These are phyloP conservation scores for Fusarium guadeloupense DNA, from an alignment of 2,329 filamentous ascomycete genomes.

Conservation along the genomic window DNA sequence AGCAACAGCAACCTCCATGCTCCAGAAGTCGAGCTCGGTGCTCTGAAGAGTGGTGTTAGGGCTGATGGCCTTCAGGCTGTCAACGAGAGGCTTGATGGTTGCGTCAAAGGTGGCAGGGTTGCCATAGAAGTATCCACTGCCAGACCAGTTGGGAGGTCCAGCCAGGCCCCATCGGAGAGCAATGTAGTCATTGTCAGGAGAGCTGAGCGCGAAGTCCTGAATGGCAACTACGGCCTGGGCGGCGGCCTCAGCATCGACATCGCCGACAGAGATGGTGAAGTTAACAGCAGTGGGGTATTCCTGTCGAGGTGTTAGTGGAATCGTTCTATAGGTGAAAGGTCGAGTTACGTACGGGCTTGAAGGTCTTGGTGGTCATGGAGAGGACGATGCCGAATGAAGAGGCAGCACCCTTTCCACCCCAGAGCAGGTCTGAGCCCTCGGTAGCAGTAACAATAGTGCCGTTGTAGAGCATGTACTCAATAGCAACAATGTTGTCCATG, in stretches of 20 bases:
- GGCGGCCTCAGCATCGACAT: constrained; percentile 12
- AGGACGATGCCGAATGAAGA: constrained; percentile 39
- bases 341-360: constrained; percentile 26
- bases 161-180: constrained; percentile 37
- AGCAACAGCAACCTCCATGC: constrained; percentile 31
- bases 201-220: constrained; percentile 31
- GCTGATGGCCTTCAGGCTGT: constrained; percentile 23
- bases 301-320: background rate
- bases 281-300: constrained; percentile 33
- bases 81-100: constrained; percentile 22
- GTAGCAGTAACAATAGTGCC: constrained; percentile 37
- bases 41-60: constrained; percentile 17
- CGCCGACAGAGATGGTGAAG: constrained; percentile 35
- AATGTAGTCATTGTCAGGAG: constrained; percentile 31
- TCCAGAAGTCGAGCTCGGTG: constrained; percentile 36
- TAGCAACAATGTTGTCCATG: constrained; percentile 36
- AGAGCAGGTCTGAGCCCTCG: constrained; percentile 36
- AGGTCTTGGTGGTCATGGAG: constrained; percentile 37
- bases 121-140: constrained; percentile 41
- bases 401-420: constrained; percentile 38
- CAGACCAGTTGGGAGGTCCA: constrained; percentile 20
- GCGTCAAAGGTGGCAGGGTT: constrained; percentile 33
- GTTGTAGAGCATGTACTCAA: constrained; percentile 41
- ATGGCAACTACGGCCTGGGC: constrained; percentile 37
- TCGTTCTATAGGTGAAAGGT: constrained; percentile 1